phyloP scores from a whole-genome alignment of 1,284 basidiomycete genomes.

The Sporisorium sorghi region DNA sequence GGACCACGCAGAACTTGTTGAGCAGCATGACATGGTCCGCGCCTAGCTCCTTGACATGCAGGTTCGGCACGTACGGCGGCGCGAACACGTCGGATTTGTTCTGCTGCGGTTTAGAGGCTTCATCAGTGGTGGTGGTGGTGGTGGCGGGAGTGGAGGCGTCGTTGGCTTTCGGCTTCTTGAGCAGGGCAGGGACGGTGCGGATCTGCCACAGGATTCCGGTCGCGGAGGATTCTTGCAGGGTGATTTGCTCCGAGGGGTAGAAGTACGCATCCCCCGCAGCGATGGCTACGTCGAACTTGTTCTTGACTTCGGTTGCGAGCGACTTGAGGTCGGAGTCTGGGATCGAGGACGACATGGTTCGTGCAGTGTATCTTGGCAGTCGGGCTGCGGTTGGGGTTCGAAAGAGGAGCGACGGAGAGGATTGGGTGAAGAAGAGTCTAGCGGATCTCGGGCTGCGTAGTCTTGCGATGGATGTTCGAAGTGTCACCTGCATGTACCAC shows the following conservation, averaged over 20 bases:
- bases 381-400: background rate
- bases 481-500: constrained; percentile 5
- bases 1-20: constrained; percentile 67
- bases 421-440: background rate
- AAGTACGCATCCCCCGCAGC: constrained; percentile 59
- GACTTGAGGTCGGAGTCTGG: constrained; percentile 34
- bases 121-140: too few species aligned
- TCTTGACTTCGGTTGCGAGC: constrained; percentile 44
- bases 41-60: constrained; percentile 55
- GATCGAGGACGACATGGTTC: constrained; percentile 26
- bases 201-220: constrained; percentile 53
- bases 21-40: constrained; percentile 58
- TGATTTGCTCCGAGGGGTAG: constrained; percentile 56
- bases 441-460: background rate
- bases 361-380: background rate
- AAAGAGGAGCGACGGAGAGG: background rate
- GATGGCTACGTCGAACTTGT: constrained; percentile 54
- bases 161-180: constrained; percentile 56
- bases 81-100: constrained; percentile 64
- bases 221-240: constrained; percentile 24
- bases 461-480: background rate
- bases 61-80: constrained; percentile 66
- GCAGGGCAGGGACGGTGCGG: constrained; percentile 61
- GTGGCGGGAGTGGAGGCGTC: background rate
- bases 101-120: constrained; percentile 54